Percentiles rank a stretch among this genome's conserved stretches.
Conservation (phyloP, 768 basidiomycete genomes). For the Naganishia friedmannii region DNA sequence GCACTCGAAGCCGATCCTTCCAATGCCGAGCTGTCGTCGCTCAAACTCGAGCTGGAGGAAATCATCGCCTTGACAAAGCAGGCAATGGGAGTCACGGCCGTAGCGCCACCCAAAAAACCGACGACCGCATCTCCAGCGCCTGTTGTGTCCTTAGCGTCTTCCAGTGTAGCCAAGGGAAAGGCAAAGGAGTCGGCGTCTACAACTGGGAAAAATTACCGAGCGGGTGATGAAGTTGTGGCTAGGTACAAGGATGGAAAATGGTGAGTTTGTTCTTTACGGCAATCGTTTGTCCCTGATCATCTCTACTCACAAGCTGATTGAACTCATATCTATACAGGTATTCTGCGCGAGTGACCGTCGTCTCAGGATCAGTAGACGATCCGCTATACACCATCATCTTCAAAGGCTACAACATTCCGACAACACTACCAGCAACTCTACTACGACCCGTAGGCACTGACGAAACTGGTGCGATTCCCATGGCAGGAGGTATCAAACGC, state of each 20-base stretch:
- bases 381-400: conserved; percentile 51
- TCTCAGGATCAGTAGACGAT: conserved; percentile 46
- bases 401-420: conserved; percentile 50
- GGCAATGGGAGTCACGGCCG: conserved; percentile 36
- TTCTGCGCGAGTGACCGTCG: conserved; percentile 48
- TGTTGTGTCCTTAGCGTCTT: neutral
- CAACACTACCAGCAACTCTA: conserved; percentile 47
- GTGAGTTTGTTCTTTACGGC: conserved; percentile 35
- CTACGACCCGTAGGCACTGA: conserved; percentile 38
- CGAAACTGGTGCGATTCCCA: conserved; percentile 36
- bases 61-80: conserved; percentile 49
- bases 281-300: neutral
- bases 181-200: conserved; percentile 33
- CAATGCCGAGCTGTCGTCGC: conserved; percentile 48
- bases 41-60: conserved; percentile 50
- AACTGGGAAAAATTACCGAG: conserved; percentile 43
- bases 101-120: neutral
- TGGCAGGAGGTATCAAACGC: conserved; percentile 40
- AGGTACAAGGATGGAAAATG: conserved; percentile 53
- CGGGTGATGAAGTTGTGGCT: conserved; percentile 52
- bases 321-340: conserved; percentile 38
- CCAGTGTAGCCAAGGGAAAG: conserved; percentile 36
- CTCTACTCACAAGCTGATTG: neutral
- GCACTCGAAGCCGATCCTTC: conserved; percentile 50
- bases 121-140: conserved; percentile 27